Percentiles rank a stretch among this genome's conserved stretches.
Conservation (phyloP, 2,329 filamentous ascomycete species). For the Mycocentrospora acerina region DNA sequence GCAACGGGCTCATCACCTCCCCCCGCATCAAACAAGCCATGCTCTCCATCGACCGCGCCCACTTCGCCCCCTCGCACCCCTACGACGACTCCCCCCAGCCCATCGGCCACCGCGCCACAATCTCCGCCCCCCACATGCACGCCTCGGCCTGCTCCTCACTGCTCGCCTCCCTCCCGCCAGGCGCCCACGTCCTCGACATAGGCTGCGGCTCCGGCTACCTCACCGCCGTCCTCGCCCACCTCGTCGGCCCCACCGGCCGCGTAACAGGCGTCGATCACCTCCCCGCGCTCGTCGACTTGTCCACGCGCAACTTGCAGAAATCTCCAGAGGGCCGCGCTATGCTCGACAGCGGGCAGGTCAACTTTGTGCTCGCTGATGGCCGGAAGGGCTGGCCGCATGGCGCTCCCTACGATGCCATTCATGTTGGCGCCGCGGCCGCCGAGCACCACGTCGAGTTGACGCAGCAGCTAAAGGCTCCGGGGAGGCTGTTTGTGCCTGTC, state of each 20-base stretch:
- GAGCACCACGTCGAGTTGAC: slow-evolving; percentile 72
- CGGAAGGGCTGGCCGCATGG: slow-evolving; percentile 49
- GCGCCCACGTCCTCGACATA: slow-evolving; percentile 52
- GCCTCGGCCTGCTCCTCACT: slow-evolving; percentile 65
- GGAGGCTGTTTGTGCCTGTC: slow-evolving; percentile 78
- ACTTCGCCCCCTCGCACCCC: slow-evolving; percentile 72
- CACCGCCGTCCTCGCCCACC: slow-evolving; percentile 81
- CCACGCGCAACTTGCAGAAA: slow-evolving; percentile 46
- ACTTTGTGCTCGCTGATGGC: slow-evolving; percentile 73
- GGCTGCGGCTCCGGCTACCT: slow-evolving; percentile 66
- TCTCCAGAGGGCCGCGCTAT: slow-evolving; percentile 53
- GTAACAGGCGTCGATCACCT: slow-evolving; percentile 55
- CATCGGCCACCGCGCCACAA: slow-evolving; percentile 69
- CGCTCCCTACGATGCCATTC: slow-evolving; percentile 82
- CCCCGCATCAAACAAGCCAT: slow-evolving; percentile 77
- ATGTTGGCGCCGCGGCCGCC: slow-evolving; percentile 84
- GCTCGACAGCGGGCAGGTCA: slow-evolving; percentile 63
- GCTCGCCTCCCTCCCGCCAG: slow-evolving; percentile 57
- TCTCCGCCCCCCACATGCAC: slow-evolving; percentile 75
- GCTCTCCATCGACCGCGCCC: slow-evolving; percentile 80
- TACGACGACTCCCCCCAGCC: slow-evolving; percentile 73
- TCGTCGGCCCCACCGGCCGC: slow-evolving; percentile 57
- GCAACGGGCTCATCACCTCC: slow-evolving; percentile 71
- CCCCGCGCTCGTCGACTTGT: slow-evolving; percentile 47
- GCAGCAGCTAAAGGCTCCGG: slow-evolving; percentile 76